These are phyloP conservation scores for maize (Zea mays) DNA, from an alignment of 176 grass and related monocot genomes.

Conservation along the genomic window DNA sequence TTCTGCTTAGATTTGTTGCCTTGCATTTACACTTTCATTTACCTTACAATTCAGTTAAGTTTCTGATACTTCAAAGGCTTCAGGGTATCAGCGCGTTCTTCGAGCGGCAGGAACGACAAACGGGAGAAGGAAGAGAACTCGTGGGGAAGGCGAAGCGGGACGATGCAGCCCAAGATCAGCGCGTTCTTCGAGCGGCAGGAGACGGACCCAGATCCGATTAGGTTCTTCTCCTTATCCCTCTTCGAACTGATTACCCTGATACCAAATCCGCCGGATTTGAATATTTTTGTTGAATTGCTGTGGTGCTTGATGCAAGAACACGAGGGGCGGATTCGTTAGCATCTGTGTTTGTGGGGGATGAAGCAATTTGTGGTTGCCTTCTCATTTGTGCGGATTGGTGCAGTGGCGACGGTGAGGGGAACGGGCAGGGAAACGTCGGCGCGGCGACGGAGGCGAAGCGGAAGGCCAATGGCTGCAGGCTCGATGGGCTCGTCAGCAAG, in stretches of 20 bases:
- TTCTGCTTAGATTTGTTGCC: too few species aligned
- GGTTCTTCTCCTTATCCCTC: conserved; percentile 11
- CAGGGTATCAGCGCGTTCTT: too few species aligned
- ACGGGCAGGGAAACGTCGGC: not conserved
- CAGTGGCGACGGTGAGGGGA: conserved; percentile 7
- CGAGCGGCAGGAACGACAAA: not conserved
- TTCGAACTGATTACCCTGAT: not conserved
- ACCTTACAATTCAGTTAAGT: too few species aligned
- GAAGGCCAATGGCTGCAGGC: conserved; percentile 1
- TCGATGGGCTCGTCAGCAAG: conserved; percentile 51
- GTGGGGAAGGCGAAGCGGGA: not conserved
- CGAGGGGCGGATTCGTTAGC: not conserved
- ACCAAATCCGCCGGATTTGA: not conserved
- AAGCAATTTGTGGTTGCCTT: not conserved
- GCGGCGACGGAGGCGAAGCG: conserved; percentile 19
- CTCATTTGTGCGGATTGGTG: not conserved
- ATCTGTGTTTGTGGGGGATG: not conserved
- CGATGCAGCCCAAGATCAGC: conserved; percentile 68
- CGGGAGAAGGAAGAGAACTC: not conserved
- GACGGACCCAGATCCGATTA: conserved; percentile 1
- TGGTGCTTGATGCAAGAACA: not conserved
- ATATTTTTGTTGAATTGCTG: not conserved
- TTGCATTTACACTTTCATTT: too few species aligned
- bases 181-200: conserved; percentile 60
- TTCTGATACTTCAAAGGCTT: too few species aligned